Conservation (phyloP, 805 yeast species). For the Yamadazyma insecticola region DNA sequence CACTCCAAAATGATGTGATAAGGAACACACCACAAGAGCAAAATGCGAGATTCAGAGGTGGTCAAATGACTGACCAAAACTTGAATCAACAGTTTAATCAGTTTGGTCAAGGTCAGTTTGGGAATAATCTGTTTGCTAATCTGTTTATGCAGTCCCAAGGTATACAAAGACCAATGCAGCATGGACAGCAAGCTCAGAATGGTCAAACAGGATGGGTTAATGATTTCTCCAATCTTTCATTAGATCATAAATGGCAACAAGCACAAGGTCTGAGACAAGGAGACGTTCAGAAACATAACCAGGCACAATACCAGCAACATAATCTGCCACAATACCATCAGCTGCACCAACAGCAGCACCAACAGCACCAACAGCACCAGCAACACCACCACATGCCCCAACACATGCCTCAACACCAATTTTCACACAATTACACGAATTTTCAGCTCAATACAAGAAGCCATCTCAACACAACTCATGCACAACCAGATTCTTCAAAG, state of each 20-base stretch:
- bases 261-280: not conserved
- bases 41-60: conserved; percentile 7
- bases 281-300: conserved; percentile 1
- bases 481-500: not conserved
- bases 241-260: conserved; percentile 1
- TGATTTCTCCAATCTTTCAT: conserved; percentile 5
- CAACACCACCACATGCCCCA: conserved; percentile 2
- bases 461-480: not conserved
- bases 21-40: conserved; percentile 7
- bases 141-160: conserved; percentile 8
- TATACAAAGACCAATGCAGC: not conserved
- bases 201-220: too few relatives aligned
- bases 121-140: conserved; percentile 14
- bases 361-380: conserved; percentile 5
- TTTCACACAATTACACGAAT: conserved; percentile 6
- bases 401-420: not conserved
- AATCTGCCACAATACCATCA: conserved; percentile 10
- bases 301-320: conserved; percentile 2
- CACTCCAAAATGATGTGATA: conserved; percentile 33
- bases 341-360: conserved; percentile 6
- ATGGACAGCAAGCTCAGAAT: not conserved
- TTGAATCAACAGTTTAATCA: conserved; percentile 37
- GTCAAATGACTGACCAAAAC: conserved; percentile 23
- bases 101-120: conserved; percentile 14
- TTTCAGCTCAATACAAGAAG: conserved; percentile 3